Percentiles rank a stretch among this genome's conserved stretches.
Evolutionary conservation across 805 yeast species (phyloP).

Genomic region (Yarrowia keelungensis): DNA sequence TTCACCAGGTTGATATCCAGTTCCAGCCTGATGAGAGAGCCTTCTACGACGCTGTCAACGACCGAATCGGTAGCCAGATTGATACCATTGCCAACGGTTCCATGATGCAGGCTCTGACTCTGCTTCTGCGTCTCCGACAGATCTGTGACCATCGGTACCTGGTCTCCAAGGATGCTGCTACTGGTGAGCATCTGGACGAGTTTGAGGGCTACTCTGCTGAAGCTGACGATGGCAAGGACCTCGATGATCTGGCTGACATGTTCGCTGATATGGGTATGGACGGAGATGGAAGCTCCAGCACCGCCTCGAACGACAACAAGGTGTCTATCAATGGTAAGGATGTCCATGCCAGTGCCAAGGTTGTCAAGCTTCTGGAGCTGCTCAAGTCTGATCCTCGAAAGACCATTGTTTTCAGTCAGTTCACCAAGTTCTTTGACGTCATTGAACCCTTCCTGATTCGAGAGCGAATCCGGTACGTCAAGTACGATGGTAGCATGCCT

Average conservation of each 20-base stretch:
- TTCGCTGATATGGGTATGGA: slow-evolving; percentile 45
- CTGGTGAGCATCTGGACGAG: slow-evolving; percentile 41
- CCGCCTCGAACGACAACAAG: slow-evolving; percentile 40
- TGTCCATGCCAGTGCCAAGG: slow-evolving; percentile 50
- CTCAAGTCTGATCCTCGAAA: slow-evolving; percentile 50
- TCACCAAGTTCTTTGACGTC: slow-evolving; percentile 51
- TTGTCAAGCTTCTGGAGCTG: slow-evolving; percentile 49
- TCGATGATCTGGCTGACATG: slow-evolving; percentile 47
- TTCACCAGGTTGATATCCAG: slow-evolving; percentile 44
- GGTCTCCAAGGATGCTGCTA: slow-evolving; percentile 27
- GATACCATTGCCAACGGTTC: slow-evolving; percentile 38
- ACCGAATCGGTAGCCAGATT: slow-evolving; percentile 40
- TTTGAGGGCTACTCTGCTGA: slow-evolving; percentile 41
- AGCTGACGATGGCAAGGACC: slow-evolving; percentile 40
- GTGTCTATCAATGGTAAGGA: slow-evolving; percentile 41
- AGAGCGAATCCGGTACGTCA: slow-evolving; percentile 49
- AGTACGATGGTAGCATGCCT: slow-evolving; percentile 52
- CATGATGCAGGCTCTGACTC: slow-evolving; percentile 47
- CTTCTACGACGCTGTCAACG: slow-evolving; percentile 46
- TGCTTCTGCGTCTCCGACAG: slow-evolving; percentile 52
- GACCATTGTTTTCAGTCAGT: slow-evolving; percentile 58
- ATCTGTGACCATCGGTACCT: slow-evolving; percentile 49
- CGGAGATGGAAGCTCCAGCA: slow-evolving; percentile 1
- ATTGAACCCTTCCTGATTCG: slow-evolving; percentile 48
- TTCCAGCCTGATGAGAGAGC: slow-evolving; percentile 47